Conservation (phyloP, 306 rosid species). For the Castanopsis chinensis region DNA sequence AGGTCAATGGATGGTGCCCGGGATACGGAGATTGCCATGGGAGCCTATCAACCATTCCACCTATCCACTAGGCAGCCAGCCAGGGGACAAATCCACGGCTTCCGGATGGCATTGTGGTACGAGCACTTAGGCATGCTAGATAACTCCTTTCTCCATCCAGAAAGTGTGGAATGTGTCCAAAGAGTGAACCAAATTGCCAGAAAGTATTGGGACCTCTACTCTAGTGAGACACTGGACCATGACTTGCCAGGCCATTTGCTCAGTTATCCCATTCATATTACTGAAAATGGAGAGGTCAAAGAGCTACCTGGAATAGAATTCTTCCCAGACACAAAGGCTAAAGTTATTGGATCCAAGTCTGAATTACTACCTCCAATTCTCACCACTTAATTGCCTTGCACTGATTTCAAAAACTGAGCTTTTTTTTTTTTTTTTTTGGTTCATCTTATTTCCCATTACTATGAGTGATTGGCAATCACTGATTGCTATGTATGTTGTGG, state of each 20-base stretch:
- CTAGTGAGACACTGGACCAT: slow-evolving; percentile 15
- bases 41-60: slow-evolving; percentile 52
- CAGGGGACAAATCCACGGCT: slow-evolving; percentile 53
- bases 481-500: not conserved
- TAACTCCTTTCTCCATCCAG: slow-evolving; percentile 34
- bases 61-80: slow-evolving; percentile 31
- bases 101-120: slow-evolving; percentile 52
- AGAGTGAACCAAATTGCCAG: slow-evolving; percentile 37
- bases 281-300: slow-evolving; percentile 35
- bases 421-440: not conserved
- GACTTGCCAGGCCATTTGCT: slow-evolving; percentile 52
- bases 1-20: slow-evolving; percentile 56
- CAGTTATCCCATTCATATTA: slow-evolving; percentile 37
- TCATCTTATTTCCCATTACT: not conserved
- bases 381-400: slow-evolving; percentile 28
- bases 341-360: slow-evolving; percentile 40
- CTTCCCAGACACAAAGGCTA: slow-evolving; percentile 47
- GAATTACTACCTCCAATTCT: slow-evolving; percentile 43
- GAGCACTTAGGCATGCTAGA: slow-evolving; percentile 46
- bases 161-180: slow-evolving; percentile 36
- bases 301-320: slow-evolving; percentile 20
- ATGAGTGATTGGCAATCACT: not conserved
- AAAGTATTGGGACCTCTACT: slow-evolving; percentile 34
- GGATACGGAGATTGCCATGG: slow-evolving; percentile 57
- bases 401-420: not conserved